Evolutionary conservation across 2,329 filamentous ascomycete genomes (phyloP), one percentile per base, ranked within the genome.

Genomic region (Colletotrichum sansevieriae): DNA sequence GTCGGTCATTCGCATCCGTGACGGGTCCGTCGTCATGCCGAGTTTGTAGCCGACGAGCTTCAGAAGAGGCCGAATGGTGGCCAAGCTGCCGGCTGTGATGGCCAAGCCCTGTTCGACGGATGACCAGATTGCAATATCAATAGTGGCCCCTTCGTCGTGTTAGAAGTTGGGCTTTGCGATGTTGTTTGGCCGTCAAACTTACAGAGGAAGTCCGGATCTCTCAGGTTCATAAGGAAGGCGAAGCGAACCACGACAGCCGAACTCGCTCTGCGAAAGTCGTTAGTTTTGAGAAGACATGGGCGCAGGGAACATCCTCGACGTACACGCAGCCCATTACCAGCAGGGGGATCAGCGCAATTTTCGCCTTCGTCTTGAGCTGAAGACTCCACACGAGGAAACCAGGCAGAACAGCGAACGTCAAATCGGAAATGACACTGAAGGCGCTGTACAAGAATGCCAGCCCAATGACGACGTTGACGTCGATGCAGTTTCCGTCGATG

Each of bases 321-420:
- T 74, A 80, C 83, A 84, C 73, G 72, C 87, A 87, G 33, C 87
- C 90, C 78, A 90, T 83, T 7, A 82, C 81, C 57, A 91, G 77
- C 51, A 90, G 81, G 6, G 81, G 79, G 10, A 83, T 83, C 22
- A 90, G 78, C 2, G 86, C 81, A 7, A 82, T 37, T 73, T 89
- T 90, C 2, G 83, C 84, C 63, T 79, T 81, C 8, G 70, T 72
- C 52, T 83, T 83, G 83, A 90, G 88, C 63, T 88, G 83, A 33
- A 90, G 74, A 29, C 83, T 81, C 78, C 81, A 85, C 1, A 90
- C 81, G 3, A 91, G 78, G 68, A 85, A 84, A 9, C 85, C 81
- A 0, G 86, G 86, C 3, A 88, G 74, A 11, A 88, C 74, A 5
- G 84, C 85, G 60, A 87, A 81, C 0, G 82, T 83, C 58, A 87